Conservation (phyloP, 2,329 filamentous ascomycete genomes). For the Coleophoma cylindrospora region DNA sequence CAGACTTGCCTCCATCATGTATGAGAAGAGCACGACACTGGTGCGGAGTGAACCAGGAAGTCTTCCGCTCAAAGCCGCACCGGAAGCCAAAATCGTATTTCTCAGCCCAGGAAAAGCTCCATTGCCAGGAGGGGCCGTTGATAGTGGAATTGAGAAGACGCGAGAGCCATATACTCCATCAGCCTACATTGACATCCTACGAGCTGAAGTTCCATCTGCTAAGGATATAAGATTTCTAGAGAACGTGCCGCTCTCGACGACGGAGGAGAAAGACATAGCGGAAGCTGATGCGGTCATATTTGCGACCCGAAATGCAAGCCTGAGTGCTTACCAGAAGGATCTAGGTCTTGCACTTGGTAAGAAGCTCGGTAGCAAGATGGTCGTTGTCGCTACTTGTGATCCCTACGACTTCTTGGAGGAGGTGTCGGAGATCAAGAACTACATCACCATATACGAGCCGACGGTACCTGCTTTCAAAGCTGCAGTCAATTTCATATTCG, state of each 20-base stretch:
- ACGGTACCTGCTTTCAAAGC: conserved; percentile 35
- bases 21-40: conserved; percentile 33
- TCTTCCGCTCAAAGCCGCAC: conserved; percentile 25
- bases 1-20: conserved; percentile 27
- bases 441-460: conserved; percentile 38
- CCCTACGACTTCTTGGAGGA: conserved; percentile 38
- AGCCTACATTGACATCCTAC: conserved; percentile 28
- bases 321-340: conserved; percentile 29
- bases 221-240: conserved; percentile 28
- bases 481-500: conserved; percentile 34
- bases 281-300: conserved; percentile 34
- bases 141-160: conserved; percentile 30
- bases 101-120: conserved; percentile 31
- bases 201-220: conserved; percentile 18
- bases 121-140: conserved; percentile 30
- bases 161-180: conserved; percentile 26
- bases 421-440: conserved; percentile 28
- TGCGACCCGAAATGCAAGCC: conserved; percentile 32
- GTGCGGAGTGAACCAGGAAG: conserved; percentile 26
- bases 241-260: conserved; percentile 22
- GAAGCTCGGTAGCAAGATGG: conserved; percentile 23
- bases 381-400: conserved; percentile 35
- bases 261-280: conserved; percentile 26
- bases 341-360: conserved; percentile 28
- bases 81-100: conserved; percentile 25